phyloP scores from a whole-genome alignment of 768 basidiomycete species.

The Serendipita sp. region DNA sequence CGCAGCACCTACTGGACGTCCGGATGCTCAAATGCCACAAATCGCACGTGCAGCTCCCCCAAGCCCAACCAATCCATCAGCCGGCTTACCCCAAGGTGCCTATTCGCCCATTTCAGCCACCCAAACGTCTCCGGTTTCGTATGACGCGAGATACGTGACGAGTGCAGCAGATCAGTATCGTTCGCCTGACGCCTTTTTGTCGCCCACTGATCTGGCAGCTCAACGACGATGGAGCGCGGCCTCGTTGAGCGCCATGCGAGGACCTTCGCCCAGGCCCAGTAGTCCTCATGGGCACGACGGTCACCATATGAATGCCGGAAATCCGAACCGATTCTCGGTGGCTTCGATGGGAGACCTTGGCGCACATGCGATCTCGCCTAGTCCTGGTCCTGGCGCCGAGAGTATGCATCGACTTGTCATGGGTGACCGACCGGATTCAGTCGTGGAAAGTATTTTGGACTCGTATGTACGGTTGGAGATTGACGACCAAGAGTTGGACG shows the following conservation, averaged over 20 bases:
- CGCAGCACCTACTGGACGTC: not conserved
- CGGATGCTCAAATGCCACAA: not conserved
- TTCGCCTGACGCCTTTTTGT: not conserved
- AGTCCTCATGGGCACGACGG: not conserved
- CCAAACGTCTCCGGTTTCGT: not conserved
- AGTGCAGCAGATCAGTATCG: not conserved
- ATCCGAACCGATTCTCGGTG: not conserved
- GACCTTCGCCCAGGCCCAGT: not conserved
- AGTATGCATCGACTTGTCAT: not conserved
- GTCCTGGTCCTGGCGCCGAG: not conserved
- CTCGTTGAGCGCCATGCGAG: not conserved
- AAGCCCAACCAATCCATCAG: not conserved
- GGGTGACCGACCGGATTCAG: not conserved
- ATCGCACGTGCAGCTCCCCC: not conserved
- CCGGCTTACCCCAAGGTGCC: not conserved
- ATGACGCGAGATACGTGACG: not conserved
- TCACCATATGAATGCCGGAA: not conserved
- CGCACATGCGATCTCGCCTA: not conserved
- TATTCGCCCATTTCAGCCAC: not conserved
- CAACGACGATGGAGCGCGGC: not conserved
- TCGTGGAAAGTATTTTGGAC: conserved; percentile 7
- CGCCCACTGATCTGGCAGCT: not conserved
- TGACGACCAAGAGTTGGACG: conserved; percentile 39
- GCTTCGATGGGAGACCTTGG: not conserved
- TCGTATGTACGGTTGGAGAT: conserved; percentile 29